Evolutionary conservation across 2,329 filamentous ascomycete species (phyloP), one percentile per base, ranked within the genome.

Genomic region (Neofusicoccum sp.): DNA sequence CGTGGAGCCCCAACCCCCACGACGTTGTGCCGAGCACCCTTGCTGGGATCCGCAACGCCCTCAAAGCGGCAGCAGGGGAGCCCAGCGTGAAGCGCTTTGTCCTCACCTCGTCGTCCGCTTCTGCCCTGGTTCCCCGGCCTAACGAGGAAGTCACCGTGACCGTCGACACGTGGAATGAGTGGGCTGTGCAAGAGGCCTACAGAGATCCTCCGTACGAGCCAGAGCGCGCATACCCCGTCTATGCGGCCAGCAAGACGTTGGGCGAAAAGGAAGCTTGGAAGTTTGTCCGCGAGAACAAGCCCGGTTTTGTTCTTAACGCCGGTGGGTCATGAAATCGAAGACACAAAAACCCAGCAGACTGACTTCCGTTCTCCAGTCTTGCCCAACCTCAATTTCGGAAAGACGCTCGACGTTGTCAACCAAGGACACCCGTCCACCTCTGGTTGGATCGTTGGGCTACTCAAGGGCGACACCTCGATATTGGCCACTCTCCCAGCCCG

Each of bases 1-100:
- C 70, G 1, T 77, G 80, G 50, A 71, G 70, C 39, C 64, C 70
- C 0, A 71, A 83, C n/a, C 56, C 66, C 0, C 72, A 83, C 49
- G 66, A 73, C 0, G 78, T 81, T 5, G 79, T 85, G 14, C 73
- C 77, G 0, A 71, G 72, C 0, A 77, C 75, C 0, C 68, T 80
- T 3, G 64, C 68, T 0, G 77, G 76, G 4, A 71, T 73, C 0
- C 67, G 71, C 3, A 77, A 77, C 43, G 73, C 79, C 3, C 72
- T 84, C 1, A 69, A 74, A 1, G 75, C 81, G 1, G 78, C 79
- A 0, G 68, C 73, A 1, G 76, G 75, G 37, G 74, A 79, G 12
- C 68, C 78, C 0, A 76, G 71, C 0, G 68, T 84, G 22, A 79
- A 78, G 61, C 70, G 79, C 4, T 74, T 82, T 29, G 79, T 82